Base-by-base conservation (phyloP, 1,284 basidiomycete genomes). In the Peniophora sp. region DNA sequence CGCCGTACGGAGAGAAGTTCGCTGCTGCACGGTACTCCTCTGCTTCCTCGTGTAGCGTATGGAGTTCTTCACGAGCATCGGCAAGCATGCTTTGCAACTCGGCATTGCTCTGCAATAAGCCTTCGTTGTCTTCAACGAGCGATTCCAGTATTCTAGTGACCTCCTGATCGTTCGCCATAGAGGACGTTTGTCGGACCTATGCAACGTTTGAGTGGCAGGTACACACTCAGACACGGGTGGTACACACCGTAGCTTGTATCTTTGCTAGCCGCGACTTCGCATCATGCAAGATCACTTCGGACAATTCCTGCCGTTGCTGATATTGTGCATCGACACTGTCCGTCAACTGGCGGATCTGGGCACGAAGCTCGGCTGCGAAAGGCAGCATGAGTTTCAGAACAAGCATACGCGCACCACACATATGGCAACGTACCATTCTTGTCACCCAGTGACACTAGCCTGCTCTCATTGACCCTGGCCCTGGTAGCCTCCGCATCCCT, bases 41-140 rank as follows among this genome's bases (percentile, higher is more conserved):
- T 0, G 85, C 66, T 64, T 93, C 89, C 57, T 84, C 82, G 51
- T 83, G 82, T 46, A 91, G 64, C 2, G 69, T 61, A 50, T 83
- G 78, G 6, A 84, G 64, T 55, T 92, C 88, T 59, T 93, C 89
- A n/a, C 89, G 76, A 1, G 88, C 76, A 47, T 90, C 85, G 2
- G 77, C 65, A 5, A 95, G 71, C 14, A 92, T 66, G 50, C 76
- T 77, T 53, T 88, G 83, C 36, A 95, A 67, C 61, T 95, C 90
- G 3, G 78, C 75, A 52, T 89, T 89, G 59, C 92, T 89, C 27
- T 80, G 81, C 65, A 90, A 89, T 52, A 94, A 68, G 24, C 75
- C 74, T 57, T 93, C 88, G 59, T 93, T 94, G 60, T 91, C 86
- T 24, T 83, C 80, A 9, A 93, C 89, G 14, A 95, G 71, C 12